Base-by-base conservation (phyloP, 73 alveolate genomes). In the Paramecium bursaria region DNA sequence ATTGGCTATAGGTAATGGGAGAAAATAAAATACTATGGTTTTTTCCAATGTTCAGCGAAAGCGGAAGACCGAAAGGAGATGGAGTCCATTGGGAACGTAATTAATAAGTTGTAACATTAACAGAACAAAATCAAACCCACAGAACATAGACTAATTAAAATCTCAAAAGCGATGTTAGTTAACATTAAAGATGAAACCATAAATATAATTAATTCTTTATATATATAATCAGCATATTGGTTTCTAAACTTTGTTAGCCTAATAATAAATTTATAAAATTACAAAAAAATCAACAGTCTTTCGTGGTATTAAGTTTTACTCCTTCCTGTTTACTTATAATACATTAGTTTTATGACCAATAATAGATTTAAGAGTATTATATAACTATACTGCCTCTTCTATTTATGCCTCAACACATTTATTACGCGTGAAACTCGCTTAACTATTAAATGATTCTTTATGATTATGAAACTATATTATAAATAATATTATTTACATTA, bases 41-140 rank as follows among this genome's bases (percentile, higher is more conserved):
- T 19, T 80, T 94, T 31, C 98, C 98, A 10, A 53, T 87, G 46
- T 77, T 47, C 42, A 85, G 87, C 25, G 88, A 90, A 85, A 52
- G 93, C 17, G 98, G 96, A 4, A 94, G 75, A 74, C 98, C 97
- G 13, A 44, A 35, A 13, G 98, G 98, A 4, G 97, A 94, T 92
- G 98, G 98, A 2, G 91, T 94, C 27, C 48, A 55, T 29, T 94
- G 98, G 98, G 74, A 79, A 47, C 27, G 27, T 10, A 67, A 39
- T 67, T 15, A 31, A 35, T 15, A 35, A 25, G 19, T 21, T 25
- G 26, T 67, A 67, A 67, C 82, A 67, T 25, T 33, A 47, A 67
- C 82, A 11, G 82, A 67, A 35, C 21, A 67, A 30, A 67, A 39
- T 67, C 47, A 21, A 17, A 67, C 82, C 1, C 53, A 67, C 10